phyloP scores from a whole-genome alignment of 352 stramenopile genomes.

The Phytopythium montanum region DNA sequence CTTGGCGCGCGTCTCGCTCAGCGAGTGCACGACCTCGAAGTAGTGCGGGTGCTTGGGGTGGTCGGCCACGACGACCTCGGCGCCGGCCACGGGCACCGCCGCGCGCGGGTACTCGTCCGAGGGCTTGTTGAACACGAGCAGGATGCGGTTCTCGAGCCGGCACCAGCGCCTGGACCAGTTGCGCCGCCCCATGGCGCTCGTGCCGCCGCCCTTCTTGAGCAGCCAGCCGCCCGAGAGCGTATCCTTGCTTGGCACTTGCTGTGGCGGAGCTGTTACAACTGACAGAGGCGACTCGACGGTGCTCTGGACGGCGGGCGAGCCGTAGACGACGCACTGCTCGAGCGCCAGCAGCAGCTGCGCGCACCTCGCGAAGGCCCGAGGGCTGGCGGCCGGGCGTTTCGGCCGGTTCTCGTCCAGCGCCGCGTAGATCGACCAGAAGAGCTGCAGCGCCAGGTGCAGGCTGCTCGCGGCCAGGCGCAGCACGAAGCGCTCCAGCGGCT shows the following conservation, averaged over 20 bases:
- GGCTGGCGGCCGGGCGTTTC: conserved; percentile 54
- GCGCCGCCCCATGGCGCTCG: conserved; percentile 62
- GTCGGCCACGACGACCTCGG: conserved; percentile 55
- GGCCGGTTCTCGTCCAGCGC: conserved; percentile 75
- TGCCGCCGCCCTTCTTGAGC: conserved; percentile 81
- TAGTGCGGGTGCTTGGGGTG: conserved; percentile 74
- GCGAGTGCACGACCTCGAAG: conserved; percentile 75
- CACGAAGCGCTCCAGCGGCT: conserved; percentile 78
- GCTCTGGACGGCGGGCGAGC: conserved; percentile 33
- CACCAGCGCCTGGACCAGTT: conserved; percentile 81
- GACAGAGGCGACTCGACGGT: not conserved
- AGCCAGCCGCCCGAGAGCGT: conserved; percentile 44
- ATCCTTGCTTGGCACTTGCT: not conserved
- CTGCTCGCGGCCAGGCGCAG: conserved; percentile 71
- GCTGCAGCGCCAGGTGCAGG: conserved; percentile 64
- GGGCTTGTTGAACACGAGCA: conserved; percentile 61
- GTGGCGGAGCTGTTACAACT: not conserved
- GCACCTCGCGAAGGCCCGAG: conserved; percentile 66
- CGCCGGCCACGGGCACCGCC: conserved; percentile 60
- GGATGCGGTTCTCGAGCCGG: conserved; percentile 66
- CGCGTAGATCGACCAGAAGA: conserved; percentile 80
- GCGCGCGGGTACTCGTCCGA: conserved; percentile 51
- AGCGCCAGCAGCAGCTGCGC: conserved; percentile 67
- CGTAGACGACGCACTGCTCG: conserved; percentile 81
- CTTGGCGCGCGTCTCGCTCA: conserved; percentile 72